Evolutionary conservation across 805 yeast species (phyloP), one percentile per base, ranked within the genome.

Genomic region (Monosporozyma aerobia): DNA sequence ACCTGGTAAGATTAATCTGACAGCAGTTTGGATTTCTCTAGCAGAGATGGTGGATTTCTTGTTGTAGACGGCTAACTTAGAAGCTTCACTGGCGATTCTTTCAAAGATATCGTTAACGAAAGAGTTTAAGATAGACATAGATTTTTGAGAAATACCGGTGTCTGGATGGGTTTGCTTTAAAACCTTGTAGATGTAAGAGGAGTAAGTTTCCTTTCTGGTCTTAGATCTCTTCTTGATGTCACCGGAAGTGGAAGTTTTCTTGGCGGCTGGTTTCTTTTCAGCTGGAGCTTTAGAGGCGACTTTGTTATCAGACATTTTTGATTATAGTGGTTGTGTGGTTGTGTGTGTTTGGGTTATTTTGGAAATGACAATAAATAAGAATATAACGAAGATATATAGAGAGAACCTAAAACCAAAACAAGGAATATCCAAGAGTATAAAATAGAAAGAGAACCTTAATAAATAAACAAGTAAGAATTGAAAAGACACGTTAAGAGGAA

Each of bases 121-220:
- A 44, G 97, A 92, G 87, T 92, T 92, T 92, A 92, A 85, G 75
- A 92, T 92, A 62, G 96, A 89, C 96, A 92, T 92, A 61, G 98
- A 96, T 73, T 89, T 87, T 78, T 90, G 96, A 66, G 98, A 90
- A 73, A 92, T 92, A 88, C 97, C 98, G 59, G 98, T 92, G 75
- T 92, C 97, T 75, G 97, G 98, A 78, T 92, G 98, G 59, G 97
- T 90, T 82, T 92, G 97, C 78, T 90, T 90, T 73, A 92, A 85
- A 63, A 90, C 97, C 78, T 92, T 92, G 94, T 90, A 92, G 73
- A 92, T 90, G 79, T 92, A 92, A 58, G 97, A 90, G 61, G 96
- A 89, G 81, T 90, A 92, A 60, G 97, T 89, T 79, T 92, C 97
- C 86, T 89, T 90, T 84, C 97, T 89, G 68, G 90, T 77, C 85